phyloP scores from a whole-genome alignment of 2,329 filamentous ascomycete species.

The Raffaelea ambrosiae region DNA sequence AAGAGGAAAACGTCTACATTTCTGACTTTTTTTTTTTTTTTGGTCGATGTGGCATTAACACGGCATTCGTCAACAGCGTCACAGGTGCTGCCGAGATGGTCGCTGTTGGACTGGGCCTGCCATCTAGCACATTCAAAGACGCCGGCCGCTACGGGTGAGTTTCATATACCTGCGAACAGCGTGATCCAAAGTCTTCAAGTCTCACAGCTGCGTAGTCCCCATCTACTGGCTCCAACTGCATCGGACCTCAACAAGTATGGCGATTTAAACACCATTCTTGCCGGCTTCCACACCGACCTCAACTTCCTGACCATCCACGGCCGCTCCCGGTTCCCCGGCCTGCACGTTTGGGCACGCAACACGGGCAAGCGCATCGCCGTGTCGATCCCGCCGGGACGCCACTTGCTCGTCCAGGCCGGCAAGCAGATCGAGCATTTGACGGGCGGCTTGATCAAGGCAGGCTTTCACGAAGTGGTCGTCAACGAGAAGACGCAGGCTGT shows the following conservation, averaged over 20 bases:
- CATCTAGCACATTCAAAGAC: slow-evolving; percentile 42
- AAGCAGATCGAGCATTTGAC: slow-evolving; percentile 56
- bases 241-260: slow-evolving; percentile 49
- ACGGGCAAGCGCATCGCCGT: slow-evolving; percentile 50
- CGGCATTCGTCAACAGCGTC: too few species aligned
- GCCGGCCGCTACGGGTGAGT: slow-evolving; percentile 47
- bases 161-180: background rate
- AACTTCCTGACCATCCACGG: slow-evolving; percentile 59
- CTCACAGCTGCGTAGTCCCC: too few species aligned
- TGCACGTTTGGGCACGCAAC: slow-evolving; percentile 57
- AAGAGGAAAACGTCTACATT: slow-evolving; percentile 13
- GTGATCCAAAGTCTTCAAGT: background rate
- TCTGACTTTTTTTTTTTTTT: background rate
- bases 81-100: slow-evolving; percentile 50
- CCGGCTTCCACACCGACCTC: slow-evolving; percentile 56
- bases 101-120: slow-evolving; percentile 46
- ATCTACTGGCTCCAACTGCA: slow-evolving; percentile 52
- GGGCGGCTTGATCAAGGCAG: slow-evolving; percentile 52
- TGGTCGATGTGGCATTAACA: background rate
- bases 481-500: slow-evolving; percentile 42
- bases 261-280: slow-evolving; percentile 47
- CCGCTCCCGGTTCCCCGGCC: slow-evolving; percentile 51
- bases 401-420: slow-evolving; percentile 53
- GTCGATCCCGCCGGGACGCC: slow-evolving; percentile 47
- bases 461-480: slow-evolving; percentile 54